Base-by-base conservation (phyloP, 306 rosid genomes). In the Biancaea sappan region DNA sequence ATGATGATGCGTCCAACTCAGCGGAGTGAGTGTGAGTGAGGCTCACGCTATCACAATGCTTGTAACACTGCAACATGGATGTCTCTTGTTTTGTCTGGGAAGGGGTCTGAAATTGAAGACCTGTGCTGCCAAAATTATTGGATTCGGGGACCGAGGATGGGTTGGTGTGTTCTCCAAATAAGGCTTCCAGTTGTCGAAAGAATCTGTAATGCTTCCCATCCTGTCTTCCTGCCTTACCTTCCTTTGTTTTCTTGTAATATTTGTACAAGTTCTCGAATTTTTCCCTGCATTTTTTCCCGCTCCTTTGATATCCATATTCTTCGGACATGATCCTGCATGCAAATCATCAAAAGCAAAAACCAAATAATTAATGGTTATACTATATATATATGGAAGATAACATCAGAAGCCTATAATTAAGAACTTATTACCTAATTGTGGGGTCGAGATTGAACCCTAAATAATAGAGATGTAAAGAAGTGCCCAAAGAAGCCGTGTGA, bases 271-370 rank as follows among this genome's bases (percentile, higher is more conserved):
- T 94, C 66, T 94, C 98, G 70, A 94, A 94, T 70, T 94, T 94
- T 72, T 94, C 98, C 57, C 96, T 88, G 90, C 99, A 95, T 79
- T 95, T 95, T 77, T 94, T 95, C 18, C 99, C 99, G 88, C 95
- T 95, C 83, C 99, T 92, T 92, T 90, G 96, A 59, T 90, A 92
- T 60, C 94, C 94, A 82, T 90, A 90, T 72, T 95, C 99, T 59
- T 92, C 98, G 32, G 71, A 79, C 99, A 95, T 90, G 32, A 95
- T 92, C 89, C 99, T 93, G 70, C 24, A 50, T 66, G 29, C 31
- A 47, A 73, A 61, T 50, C 18, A 25, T 22, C 47, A 38, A 12
- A 63, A 54, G 12, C 13, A 57, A 61, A 61, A 58, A 6, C 14
- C 2, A 60, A 50, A 35, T 61, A 41, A 61, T 18, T 6, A 40